These are phyloP conservation scores for Stereocaulon alpinum DNA, from an alignment of 495 filamentous ascomycete species.

Conservation along the genomic window DNA sequence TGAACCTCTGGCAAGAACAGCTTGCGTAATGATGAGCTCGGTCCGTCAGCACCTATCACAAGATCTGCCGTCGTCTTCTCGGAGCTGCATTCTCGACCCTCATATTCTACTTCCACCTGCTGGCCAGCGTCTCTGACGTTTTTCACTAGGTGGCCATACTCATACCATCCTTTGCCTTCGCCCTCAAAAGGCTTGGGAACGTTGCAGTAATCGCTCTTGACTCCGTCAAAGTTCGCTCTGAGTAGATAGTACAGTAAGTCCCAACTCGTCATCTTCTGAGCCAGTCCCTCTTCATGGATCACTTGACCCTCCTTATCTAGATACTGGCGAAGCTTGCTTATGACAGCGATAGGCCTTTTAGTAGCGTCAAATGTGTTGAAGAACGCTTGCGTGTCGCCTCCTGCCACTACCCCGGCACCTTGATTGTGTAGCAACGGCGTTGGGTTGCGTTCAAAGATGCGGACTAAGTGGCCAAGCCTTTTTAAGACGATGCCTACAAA, in stretches of 20 bases:
- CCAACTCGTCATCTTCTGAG: constrained; percentile 44
- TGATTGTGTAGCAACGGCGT: constrained; percentile 40
- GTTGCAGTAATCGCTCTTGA: constrained; percentile 37
- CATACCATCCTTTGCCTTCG: constrained; percentile 35
- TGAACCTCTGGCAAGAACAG: constrained; percentile 36
- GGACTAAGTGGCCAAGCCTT: constrained; percentile 37
- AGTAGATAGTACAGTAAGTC: constrained; percentile 44
- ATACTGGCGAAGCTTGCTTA: constrained; percentile 31
- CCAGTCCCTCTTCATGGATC: constrained; percentile 32
- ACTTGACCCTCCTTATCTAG: constrained; percentile 34
- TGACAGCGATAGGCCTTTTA: constrained; percentile 28
- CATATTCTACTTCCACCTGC: constrained; percentile 32
- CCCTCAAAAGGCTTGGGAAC: constrained; percentile 26
- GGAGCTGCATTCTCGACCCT: constrained; percentile 27
- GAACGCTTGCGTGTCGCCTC: constrained; percentile 29
- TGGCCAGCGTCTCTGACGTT: constrained; percentile 31
- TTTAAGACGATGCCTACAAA: constrained; percentile 40
- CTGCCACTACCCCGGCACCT: constrained; percentile 46
- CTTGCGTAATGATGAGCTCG: constrained; percentile 41
- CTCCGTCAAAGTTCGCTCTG: constrained; percentile 46
- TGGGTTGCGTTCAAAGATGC: constrained; percentile 43
- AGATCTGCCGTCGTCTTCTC: constrained; percentile 34
- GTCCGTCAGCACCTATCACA: constrained; percentile 46
- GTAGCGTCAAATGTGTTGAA: constrained; percentile 27
- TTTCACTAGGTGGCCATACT: constrained; percentile 39